Conservation (phyloP, 805 yeast species). For the Ascoidea rubescens region DNA sequence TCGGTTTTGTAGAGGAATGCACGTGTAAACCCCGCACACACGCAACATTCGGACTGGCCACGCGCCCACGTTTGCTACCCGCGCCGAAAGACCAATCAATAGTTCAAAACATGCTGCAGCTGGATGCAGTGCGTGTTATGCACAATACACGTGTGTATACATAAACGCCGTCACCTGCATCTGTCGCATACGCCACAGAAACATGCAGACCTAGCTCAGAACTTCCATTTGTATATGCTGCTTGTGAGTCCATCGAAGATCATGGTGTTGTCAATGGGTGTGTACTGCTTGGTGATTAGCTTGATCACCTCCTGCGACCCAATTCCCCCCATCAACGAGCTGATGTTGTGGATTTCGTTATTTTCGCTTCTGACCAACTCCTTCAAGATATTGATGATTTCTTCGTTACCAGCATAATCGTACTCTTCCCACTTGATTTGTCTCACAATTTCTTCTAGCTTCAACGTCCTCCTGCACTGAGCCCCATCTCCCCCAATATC, state of each 20-base stretch:
- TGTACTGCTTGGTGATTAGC: constrained; percentile 60
- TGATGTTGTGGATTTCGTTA: constrained; percentile 37
- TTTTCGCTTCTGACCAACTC: constrained; percentile 29
- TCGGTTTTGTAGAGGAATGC: too few species aligned
- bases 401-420: constrained; percentile 10
- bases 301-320: constrained; percentile 79
- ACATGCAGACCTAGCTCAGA: constrained; percentile 8
- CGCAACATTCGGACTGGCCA: too few species aligned
- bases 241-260: constrained; percentile 63
- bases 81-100: too few species aligned
- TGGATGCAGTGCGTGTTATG: too few species aligned
- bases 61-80: too few species aligned
- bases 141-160: too few species aligned
- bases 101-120: too few species aligned
- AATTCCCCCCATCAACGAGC: constrained; percentile 71
- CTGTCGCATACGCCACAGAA: too few species aligned
- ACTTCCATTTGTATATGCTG: constrained; percentile 27
- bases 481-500: background rate
- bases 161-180: too few species aligned
- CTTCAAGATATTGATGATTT: constrained; percentile 23
- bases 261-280: constrained; percentile 58
- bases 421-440: background rate
- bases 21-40: too few species aligned
- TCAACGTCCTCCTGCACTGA: background rate
- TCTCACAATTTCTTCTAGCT: background rate